These are phyloP conservation scores for Colletotrichum noveboracense DNA, from an alignment of 2,329 filamentous ascomycete species.

Conservation along the genomic window DNA sequence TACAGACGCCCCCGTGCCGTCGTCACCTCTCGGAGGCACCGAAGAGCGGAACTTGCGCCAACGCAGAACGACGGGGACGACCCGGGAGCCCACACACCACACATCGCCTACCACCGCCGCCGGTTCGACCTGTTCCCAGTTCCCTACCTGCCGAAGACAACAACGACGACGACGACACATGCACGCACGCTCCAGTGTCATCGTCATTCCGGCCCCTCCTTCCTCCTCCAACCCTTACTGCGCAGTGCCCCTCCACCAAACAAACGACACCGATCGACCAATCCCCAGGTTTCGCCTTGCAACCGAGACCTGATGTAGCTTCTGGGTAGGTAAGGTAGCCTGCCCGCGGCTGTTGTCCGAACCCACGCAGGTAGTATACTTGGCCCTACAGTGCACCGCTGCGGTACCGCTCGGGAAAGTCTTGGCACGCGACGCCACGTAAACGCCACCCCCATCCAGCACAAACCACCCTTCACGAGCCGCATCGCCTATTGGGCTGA, in stretches of 20 bases:
- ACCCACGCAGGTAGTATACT: not conserved
- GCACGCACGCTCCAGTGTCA: not conserved
- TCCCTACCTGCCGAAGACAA: too few relatives aligned
- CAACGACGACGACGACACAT: not conserved
- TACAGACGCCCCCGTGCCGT: not conserved
- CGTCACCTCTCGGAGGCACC: slow-evolving; percentile 8
- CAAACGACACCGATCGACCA: not conserved
- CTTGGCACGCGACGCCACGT: slow-evolving; percentile 14
- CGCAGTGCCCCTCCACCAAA: not conserved
- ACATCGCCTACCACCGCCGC: not conserved
- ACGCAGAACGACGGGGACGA: not conserved
- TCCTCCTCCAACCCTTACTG: not conserved
- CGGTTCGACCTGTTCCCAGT: not conserved
- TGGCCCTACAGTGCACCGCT: not conserved
- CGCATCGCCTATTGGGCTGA: slow-evolving; percentile 5
- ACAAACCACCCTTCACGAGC: not conserved
- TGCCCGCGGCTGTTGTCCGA: slow-evolving; percentile 10
- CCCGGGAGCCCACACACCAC: not conserved
- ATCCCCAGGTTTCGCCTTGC: not conserved
- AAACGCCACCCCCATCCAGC: slow-evolving; percentile 4
- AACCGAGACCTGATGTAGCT: not conserved
- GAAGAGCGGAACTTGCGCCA: slow-evolving; percentile 17
- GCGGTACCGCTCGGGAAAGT: not conserved
- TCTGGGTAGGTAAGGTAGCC: not conserved
- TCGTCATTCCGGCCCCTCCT: not conserved